Conservation (phyloP, 352 stramenopile species). For the Globisporangium recalcitrans region DNA sequence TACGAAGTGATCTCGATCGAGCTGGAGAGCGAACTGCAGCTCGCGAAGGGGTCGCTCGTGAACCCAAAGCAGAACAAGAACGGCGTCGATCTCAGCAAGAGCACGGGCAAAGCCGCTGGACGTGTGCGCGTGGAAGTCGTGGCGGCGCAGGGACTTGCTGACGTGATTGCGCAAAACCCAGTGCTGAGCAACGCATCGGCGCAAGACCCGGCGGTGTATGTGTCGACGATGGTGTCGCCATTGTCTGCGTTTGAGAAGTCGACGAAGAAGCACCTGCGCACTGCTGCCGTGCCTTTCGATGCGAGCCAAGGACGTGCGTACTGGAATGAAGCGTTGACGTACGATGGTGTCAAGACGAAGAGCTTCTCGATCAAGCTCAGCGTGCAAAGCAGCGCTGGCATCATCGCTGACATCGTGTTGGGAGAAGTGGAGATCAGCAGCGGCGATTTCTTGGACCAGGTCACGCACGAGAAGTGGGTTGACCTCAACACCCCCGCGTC, state of each 20-base stretch:
- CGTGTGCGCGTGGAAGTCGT: constrained; percentile 48
- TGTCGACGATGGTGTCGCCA: constrained; percentile 57
- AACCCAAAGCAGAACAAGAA: constrained; percentile 62
- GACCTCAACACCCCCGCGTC: constrained; percentile 39
- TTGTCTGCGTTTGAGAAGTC: constrained; percentile 60
- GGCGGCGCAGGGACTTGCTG: constrained; percentile 28
- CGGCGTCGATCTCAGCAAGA: constrained; percentile 58
- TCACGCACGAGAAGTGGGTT: constrained; percentile 47
- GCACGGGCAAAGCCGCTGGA: constrained; percentile 53
- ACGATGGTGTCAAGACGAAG: constrained; percentile 64
- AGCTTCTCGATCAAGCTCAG: constrained; percentile 60
- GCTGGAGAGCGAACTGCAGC: constrained; percentile 62
- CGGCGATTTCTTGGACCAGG: constrained; percentile 53
- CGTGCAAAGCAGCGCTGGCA: constrained; percentile 45
- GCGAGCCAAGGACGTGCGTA: constrained; percentile 19
- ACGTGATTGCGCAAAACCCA: constrained; percentile 30
- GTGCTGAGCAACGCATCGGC: constrained; percentile 20
- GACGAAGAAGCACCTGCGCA: constrained; percentile 65
- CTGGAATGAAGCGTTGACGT: constrained; percentile 55
- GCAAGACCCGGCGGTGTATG: constrained; percentile 34
- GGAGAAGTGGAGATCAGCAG: constrained; percentile 58
- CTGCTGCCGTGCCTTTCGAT: constrained; percentile 19
- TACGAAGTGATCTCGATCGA: constrained; percentile 67
- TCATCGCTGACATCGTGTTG: constrained; percentile 66
- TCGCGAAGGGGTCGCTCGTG: constrained; percentile 35